A percentile compares a stretch with the other conserved stretches of the same genome.
Conservation (phyloP, 768 basidiomycete species). For the Lyophyllum shimeji region DNA sequence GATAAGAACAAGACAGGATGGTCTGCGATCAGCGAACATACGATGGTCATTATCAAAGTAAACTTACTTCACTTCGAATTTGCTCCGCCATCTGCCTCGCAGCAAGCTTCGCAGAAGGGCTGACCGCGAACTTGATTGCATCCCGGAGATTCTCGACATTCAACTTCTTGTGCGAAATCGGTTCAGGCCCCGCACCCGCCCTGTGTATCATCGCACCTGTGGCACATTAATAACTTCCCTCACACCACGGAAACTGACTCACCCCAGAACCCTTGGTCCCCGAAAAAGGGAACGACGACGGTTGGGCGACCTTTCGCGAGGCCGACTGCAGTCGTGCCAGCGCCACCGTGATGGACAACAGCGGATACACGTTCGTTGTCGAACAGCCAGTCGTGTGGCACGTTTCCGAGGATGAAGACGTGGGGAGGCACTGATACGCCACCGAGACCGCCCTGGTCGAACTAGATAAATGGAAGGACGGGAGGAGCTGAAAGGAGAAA, state of each 20-base stretch:
- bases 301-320: constrained; percentile 59
- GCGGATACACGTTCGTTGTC: constrained; percentile 51
- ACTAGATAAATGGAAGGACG: background rate
- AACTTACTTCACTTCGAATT: constrained; percentile 48
- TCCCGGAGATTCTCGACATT: constrained; percentile 46
- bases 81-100: constrained; percentile 48
- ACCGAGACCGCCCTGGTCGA: constrained; percentile 51
- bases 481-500: background rate
- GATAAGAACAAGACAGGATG: background rate
- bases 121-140: constrained; percentile 51
- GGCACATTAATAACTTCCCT: constrained; percentile 14
- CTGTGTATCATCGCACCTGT: constrained; percentile 61
- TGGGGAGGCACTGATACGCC: constrained; percentile 48
- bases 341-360: constrained; percentile 66
- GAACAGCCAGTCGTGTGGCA: constrained; percentile 73
- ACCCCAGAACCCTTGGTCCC: constrained; percentile 63
- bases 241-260: constrained; percentile 4
- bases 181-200: constrained; percentile 61
- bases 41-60: background rate
- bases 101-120: constrained; percentile 45
- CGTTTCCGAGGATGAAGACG: constrained; percentile 62
- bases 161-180: constrained; percentile 55
- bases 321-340: constrained; percentile 66
- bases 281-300: constrained; percentile 65
- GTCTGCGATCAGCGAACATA: no score